A percentile compares a stretch with the other conserved stretches of the same genome.
Evolutionary conservation across 164 flowering plant genomes (phyloP).

Genomic region (Kalanchoe fedtschenkoi): DNA sequence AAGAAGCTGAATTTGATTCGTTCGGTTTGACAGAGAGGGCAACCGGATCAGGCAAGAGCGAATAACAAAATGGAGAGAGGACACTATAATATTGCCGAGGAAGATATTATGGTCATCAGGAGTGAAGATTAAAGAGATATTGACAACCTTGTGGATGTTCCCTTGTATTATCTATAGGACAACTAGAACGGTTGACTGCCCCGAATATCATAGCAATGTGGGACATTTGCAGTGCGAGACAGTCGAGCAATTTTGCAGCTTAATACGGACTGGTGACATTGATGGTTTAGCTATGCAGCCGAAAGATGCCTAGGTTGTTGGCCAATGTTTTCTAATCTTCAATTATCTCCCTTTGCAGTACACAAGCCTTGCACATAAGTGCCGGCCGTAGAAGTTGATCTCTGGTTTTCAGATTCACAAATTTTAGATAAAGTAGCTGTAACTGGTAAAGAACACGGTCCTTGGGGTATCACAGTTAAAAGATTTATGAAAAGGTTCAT

Average conservation of each 20-base stretch:
- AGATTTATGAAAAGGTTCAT: too few relatives aligned
- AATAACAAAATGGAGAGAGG: conserved; percentile 40
- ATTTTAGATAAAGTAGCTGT: too few relatives aligned
- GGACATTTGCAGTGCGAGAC: background rate
- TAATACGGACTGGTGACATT: background rate
- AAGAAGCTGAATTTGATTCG: background rate
- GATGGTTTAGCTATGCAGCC: background rate
- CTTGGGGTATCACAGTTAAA: too few relatives aligned
- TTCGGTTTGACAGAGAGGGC: conserved; percentile 47
- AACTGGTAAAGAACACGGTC: too few relatives aligned
- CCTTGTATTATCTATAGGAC: background rate
- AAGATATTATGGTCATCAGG: conserved; percentile 42
- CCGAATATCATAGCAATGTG: background rate
- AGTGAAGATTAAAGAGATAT: conserved; percentile 8
- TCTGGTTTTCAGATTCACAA: too few relatives aligned
- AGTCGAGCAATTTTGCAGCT: background rate
- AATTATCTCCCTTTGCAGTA: background rate
- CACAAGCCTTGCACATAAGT: background rate
- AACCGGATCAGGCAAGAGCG: conserved; percentile 34
- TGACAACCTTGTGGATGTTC: background rate
- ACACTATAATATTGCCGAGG: conserved; percentile 53
- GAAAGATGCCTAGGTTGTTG: background rate
- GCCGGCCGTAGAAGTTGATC: too few relatives aligned
- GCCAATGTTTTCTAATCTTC: background rate
- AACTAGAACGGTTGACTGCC: background rate